Evolutionary conservation across 805 yeast species (phyloP).

Genomic region (Cyberlindnera suaveolens): DNA sequence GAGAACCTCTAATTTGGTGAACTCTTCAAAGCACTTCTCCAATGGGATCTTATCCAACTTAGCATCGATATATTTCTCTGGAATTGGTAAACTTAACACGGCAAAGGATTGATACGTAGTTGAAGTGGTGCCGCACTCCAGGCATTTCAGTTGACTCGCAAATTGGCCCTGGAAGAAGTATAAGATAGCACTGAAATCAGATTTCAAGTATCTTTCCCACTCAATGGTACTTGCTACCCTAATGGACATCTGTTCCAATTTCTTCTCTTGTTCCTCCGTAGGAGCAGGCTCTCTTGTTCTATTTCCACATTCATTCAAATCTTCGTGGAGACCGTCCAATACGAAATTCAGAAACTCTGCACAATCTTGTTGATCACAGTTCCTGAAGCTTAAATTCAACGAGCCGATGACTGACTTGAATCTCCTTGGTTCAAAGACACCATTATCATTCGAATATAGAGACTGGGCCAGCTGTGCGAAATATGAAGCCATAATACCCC

Average conservation of each 20-base stretch:
- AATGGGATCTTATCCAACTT: conserved; percentile 27
- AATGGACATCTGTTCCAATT: conserved; percentile 66
- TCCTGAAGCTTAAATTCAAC: conserved; percentile 56
- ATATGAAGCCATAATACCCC: conserved; percentile 67
- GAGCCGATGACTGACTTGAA: conserved; percentile 68
- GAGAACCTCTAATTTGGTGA: conserved; percentile 66
- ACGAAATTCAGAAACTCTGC: conserved; percentile 74
- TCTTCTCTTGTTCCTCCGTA: conserved; percentile 63
- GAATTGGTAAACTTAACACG: conserved; percentile 74
- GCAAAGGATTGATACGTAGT: conserved; percentile 84
- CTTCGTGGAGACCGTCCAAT: conserved; percentile 77
- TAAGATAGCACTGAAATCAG: conserved; percentile 74
- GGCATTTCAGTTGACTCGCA: conserved; percentile 69
- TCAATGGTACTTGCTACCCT: conserved; percentile 82
- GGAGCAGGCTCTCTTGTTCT: conserved; percentile 51
- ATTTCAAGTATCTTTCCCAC: conserved; percentile 82
- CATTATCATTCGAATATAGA: conserved; percentile 42
- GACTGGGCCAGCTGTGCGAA: conserved; percentile 55
- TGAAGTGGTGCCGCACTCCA: conserved; percentile 67
- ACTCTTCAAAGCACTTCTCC: conserved; percentile 68
- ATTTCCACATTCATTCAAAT: conserved; percentile 61
- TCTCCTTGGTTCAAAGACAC: conserved; percentile 48
- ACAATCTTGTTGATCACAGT: conserved; percentile 77
- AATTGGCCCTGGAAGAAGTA: conserved; percentile 88
- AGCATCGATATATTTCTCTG: conserved; percentile 33